Evolutionary conservation across 768 basidiomycete genomes (phyloP), one percentile per base, ranked within the genome.

Genomic region (Leccinum imitatum): DNA sequence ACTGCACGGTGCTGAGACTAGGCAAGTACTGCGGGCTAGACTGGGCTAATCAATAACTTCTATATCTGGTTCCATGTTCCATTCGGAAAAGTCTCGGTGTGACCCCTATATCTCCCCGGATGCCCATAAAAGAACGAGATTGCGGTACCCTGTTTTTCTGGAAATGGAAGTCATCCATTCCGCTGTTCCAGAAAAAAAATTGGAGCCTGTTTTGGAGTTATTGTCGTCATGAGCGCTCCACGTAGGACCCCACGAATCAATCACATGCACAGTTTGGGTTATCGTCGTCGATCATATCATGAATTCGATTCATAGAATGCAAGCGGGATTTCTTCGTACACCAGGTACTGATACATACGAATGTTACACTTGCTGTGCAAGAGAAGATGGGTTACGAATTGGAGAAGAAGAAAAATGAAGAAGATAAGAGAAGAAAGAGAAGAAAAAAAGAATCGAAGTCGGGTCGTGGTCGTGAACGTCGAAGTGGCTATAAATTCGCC

Each of bases 321-420:
- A 57, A 48, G 48, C 23, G 10, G 63, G 69, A 25, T 67, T 64
- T 61, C 50, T n/a, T 59, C 74, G 64, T 72, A 77, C 63, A 57
- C 69, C 58, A 55, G 72, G 72, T 74, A 75, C 67, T 65, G 27
- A 74, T 75, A 75, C 67, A 72, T 73, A 72, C 52, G 63, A 47
- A 59, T 6, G 44, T 46, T 46, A 46, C 44, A 46, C 44, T 25
- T 53, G 69, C 67, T 63, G 59, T 19, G 44, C 61, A 57, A 39
- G 11, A 48, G 13, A 19, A 14, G 44, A n/a, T 19, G 44, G 44
- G n/a, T 46, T 46, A 46, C 44, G 19, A 44, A 46, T 11, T 46
- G 44, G 19, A 46, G n/a, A 46, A 19, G 44, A 10, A 46, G 41
- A 46, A 11, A 37, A 37, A 15, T 35, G 35, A 15, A 15, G 14